Conservation (phyloP, 768 basidiomycete species). For the Hebeloma cylindrosporum region DNA sequence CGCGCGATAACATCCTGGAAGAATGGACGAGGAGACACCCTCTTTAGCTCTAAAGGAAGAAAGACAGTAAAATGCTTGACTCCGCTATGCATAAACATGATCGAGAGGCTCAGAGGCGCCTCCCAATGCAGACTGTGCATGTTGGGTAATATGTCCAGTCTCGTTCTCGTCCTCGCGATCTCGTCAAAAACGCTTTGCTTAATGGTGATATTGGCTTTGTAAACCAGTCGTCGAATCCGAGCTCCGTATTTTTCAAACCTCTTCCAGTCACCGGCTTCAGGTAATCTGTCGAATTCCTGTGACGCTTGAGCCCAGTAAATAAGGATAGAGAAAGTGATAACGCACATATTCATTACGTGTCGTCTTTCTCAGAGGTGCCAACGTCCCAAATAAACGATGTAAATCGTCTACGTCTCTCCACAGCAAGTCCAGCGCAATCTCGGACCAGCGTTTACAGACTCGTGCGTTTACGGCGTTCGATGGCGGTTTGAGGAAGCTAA, state of each 20-base stretch:
- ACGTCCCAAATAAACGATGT: constrained; percentile 43
- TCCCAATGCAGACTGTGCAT: constrained; percentile 53
- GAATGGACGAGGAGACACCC: constrained; percentile 21
- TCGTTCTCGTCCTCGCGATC: constrained; percentile 54
- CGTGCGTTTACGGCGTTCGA: constrained; percentile 46
- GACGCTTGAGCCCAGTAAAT: not conserved
- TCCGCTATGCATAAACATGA: constrained; percentile 59
- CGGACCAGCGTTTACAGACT: constrained; percentile 62
- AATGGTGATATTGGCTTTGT: constrained; percentile 11
- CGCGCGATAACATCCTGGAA: constrained; percentile 43
- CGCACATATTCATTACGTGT: constrained; percentile 28
- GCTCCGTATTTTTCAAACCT: constrained; percentile 54
- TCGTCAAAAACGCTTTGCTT: constrained; percentile 47
- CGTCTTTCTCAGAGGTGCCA: constrained; percentile 42
- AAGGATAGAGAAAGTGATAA: constrained; percentile 11
- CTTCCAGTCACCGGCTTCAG: constrained; percentile 51
- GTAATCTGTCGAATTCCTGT: constrained; percentile 43
- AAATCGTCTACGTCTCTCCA: constrained; percentile 57
- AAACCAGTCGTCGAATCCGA: constrained; percentile 43
- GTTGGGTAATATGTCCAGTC: constrained; percentile 54
- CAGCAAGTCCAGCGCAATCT: constrained; percentile 53
- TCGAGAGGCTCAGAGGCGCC: constrained; percentile 29
- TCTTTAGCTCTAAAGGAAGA: constrained; percentile 23
- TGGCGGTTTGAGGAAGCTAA: constrained; percentile 42
- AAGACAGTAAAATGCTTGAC: constrained; percentile 39